Conservation (phyloP, 768 basidiomycete species). For the Omphalotus guepiniiformis region DNA sequence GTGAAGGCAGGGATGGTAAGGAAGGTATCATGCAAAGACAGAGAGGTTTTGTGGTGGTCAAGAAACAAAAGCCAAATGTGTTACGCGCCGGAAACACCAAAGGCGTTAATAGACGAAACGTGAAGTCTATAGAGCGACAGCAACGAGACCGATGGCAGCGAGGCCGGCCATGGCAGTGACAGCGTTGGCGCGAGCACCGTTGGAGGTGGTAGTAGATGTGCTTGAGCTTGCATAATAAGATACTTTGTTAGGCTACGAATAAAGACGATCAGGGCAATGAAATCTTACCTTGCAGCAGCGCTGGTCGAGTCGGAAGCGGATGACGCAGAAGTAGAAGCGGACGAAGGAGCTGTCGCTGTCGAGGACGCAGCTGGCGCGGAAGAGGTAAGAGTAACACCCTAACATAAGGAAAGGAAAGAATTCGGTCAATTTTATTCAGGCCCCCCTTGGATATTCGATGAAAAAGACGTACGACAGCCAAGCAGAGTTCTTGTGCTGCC, state of each 20-base stretch:
- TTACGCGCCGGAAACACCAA: too few species aligned
- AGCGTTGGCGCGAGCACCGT: neutral
- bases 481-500: conserved; percentile 40
- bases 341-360: neutral
- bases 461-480: conserved; percentile 40
- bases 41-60: too few species aligned
- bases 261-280: neutral
- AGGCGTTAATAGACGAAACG: too few species aligned
- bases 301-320: neutral
- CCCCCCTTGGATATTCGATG: conserved; percentile 12
- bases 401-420: conserved; percentile 8
- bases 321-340: neutral
- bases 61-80: too few species aligned
- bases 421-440: neutral
- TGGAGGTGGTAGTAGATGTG: neutral
- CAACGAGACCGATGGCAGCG: neutral
- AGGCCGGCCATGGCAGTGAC: neutral
- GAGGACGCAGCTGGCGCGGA: conserved; percentile 22
- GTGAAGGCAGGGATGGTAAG: neutral
- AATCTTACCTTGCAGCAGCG: neutral
- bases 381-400: conserved; percentile 52
- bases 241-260: neutral
- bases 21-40: neutral
- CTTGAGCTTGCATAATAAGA: neutral
- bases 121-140: too few species aligned